Base-by-base conservation (phyloP, 129 eudicot genomes). In the Helichrysum umbraculigerum region DNA sequence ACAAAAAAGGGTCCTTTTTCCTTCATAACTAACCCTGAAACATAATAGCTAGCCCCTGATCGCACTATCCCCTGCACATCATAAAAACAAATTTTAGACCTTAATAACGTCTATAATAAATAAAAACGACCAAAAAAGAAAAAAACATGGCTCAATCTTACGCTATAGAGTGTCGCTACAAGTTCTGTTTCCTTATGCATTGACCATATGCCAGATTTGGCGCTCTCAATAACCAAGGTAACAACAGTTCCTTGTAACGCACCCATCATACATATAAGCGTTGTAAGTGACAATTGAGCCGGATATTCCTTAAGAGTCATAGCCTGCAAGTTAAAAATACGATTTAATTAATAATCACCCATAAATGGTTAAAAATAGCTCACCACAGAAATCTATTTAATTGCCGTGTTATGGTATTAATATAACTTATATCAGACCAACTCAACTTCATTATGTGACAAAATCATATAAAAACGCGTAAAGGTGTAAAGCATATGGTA, bases 1-100 rank as follows among this genome's bases (percentile, higher is more conserved):
- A 86, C 86, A 10, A 89, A 89, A 72, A 86, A 87, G 4, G 95
- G 95, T 66, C 95, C 95, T 65, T 75, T 86, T 59, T 82, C 81
- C 74, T 79, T 89, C 87, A 84, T 89, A 32, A 89, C 70, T 35
- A 82, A 52, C 70, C 89, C 91, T 15, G 88, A 83, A 14, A 86
- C 72, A n/a, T 84, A 89, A 75, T 86, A 89, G 70, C 82, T 79
- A 52, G 83, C 82, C 11, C 89, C 95, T 3, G 95, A 83, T 62
- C 88, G 80, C 3, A 88, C 71, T 20, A 88, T 82, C 22, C 94
- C 94, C 94, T 94, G 16, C 44, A 67, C 80, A 72, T 35, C 64
- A 29, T n/a, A 19, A 71, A 54, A 63, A 52, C 9, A 63, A 51
- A 12, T 5, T 39, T 51, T 2, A 7, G 4, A 59, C 62, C 75